Base-by-base conservation (phyloP, 2,329 filamentous ascomycete species). In the Westerdykella aurantiaca region DNA sequence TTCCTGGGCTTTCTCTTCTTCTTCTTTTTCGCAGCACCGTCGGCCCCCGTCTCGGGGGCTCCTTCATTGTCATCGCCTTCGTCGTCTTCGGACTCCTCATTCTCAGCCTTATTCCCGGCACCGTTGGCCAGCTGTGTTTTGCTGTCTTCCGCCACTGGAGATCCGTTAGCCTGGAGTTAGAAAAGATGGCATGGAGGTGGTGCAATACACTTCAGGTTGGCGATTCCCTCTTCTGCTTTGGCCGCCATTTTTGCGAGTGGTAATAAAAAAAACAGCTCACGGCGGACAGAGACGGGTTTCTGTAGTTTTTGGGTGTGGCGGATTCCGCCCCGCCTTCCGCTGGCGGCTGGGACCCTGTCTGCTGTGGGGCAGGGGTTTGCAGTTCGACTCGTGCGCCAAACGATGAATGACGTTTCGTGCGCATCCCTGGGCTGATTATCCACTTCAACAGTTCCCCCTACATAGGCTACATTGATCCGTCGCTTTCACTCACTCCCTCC, bases 1-100 rank as follows among this genome's bases (percentile, higher is more conserved):
- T 81, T 85, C 67, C 81, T 82, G 64, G 82, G 79, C 71, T 81
- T 84, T 75, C 83, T 87, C 77, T 88, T 88, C 76, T 90, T 91
- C 73, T 89, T 88, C 72, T 88, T 88, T 70, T 87, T 86, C 41
- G 70, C 69, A 31, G 61, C 66, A 13, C 61, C 63, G 37, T 64
- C 69, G 61, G 55, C 58, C 25, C 52, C 55, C 23, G 52, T 59
- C 23, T 59, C 62, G 13, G 53, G 55, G n/a, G 69, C 72, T 60
- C 50, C 61, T 22, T 72, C 74, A 34, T 74, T 73, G 40, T 70
- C 71, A 41, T 71, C 72, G 18, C 72, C 74, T 43, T 77, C 75
- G 41, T 74, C 73, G 46, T 79, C 76, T 40, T 79, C 76, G 17
- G 75, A 78, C 46, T 78, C 75, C 43, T 72, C 72, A 51, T 67